Evolutionary conservation across 306 rosid genomes (phyloP), one percentile per base, ranked within the genome.

Genomic region (Trifolium pratense): DNA sequence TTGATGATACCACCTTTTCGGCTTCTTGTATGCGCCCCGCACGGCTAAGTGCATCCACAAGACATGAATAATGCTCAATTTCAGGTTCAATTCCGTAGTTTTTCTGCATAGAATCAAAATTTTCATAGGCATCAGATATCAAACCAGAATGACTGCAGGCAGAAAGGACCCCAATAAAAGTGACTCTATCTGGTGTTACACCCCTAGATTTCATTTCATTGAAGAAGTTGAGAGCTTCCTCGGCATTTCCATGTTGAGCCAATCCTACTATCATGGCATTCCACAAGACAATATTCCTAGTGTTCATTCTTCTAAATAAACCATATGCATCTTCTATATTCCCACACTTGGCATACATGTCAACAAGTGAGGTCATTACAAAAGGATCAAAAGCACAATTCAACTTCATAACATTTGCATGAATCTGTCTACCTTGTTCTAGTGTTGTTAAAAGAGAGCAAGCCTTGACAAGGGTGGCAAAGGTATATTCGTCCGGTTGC

Each of bases 271-370:
- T 75, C 95, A 90, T 87, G 69, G 98, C 94, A 68, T 92, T 92
- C 95, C 95, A 92, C 69, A 79, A 77, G 82, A 88, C 90, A 71
- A 87, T 55, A 60, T 68, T 83, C 78, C 67, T 42, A 1, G 71
- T 70, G 36, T 83, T 77, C 81, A 81, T 80, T 74, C 80, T 87
- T 71, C 76, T 68, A 75, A 90, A 92, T 39, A 90, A 74, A 59
- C 66, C 49, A 66, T 83, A 83, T 6, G 98, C 94, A 68, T 84
- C 96, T 74, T 79, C 87, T 71, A 90, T 83, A 70, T 69, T 85
- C 45, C 98, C 98, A 40, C 96, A 88, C 78, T 90, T 90, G 78
- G 92, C 87, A 73, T 92, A 90, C 98, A 92, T 92, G 84, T 92
- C 95, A 67, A 87, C 94, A 15, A 92, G 91, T 34, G 98, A 87